Conservation (phyloP, 306 rosid genomes). For the Inga oerstediana region DNA sequence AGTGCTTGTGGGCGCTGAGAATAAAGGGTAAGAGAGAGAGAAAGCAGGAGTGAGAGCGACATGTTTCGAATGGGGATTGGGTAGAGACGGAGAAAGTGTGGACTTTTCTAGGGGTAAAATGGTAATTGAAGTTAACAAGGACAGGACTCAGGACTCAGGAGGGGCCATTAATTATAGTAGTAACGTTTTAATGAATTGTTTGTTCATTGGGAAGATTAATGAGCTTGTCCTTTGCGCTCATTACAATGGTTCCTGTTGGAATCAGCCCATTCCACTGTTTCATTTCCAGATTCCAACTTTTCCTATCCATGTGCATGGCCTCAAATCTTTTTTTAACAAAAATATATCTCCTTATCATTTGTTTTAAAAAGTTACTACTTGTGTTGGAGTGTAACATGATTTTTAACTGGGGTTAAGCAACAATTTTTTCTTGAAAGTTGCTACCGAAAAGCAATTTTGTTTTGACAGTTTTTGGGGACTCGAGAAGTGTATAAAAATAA, state of each 20-base stretch:
- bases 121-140: slow-evolving; percentile 1
- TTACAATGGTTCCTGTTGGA: not conserved
- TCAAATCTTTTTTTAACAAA: not conserved
- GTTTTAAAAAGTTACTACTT: not conserved
- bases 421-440: no score
- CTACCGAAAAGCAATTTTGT: no score
- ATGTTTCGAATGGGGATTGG: slow-evolving; percentile 27
- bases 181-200: not conserved
- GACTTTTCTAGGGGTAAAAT: not conserved
- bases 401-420: no score
- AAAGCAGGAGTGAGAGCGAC: slow-evolving; percentile 27
- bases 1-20: slow-evolving; percentile 50
- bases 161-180: not conserved
- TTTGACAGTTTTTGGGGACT: no score
- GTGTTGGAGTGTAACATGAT: not conserved
- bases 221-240: not conserved
- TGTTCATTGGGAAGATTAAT: not conserved
- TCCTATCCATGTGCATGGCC: not conserved
- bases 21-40: not conserved
- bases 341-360: not conserved
- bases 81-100: slow-evolving; percentile 10
- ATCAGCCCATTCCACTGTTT: not conserved
- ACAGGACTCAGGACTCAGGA: not conserved
- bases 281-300: not conserved
- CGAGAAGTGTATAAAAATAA: no score